Percentiles rank a stretch among this genome's conserved stretches.
phyloP scores from a whole-genome alignment of 2,329 filamentous ascomycete species.

The Cercospora sojina region DNA sequence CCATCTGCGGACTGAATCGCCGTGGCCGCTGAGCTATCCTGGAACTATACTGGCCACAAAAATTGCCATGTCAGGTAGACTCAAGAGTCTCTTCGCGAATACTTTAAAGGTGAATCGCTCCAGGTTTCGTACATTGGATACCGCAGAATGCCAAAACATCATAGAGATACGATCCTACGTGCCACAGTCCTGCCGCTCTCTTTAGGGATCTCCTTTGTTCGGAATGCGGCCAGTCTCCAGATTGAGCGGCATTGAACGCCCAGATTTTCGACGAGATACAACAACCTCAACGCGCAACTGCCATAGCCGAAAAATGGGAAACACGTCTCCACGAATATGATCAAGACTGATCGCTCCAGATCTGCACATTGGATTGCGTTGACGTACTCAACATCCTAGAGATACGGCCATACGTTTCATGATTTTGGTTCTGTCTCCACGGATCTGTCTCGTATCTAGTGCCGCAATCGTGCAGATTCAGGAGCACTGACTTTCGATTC shows the following conservation, averaged over 20 bases:
- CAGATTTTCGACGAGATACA: neutral
- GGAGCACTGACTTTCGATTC: neutral
- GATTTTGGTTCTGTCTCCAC: neutral
- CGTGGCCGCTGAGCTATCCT: neutral
- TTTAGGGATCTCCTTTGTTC: neutral
- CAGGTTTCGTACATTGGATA: neutral
- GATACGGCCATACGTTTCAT: neutral
- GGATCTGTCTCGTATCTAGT: neutral
- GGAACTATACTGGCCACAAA: neutral
- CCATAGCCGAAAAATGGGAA: neutral
- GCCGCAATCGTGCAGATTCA: neutral
- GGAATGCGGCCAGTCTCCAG: neutral
- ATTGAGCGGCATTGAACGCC: neutral
- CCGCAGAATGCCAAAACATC: neutral
- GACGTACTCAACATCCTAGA: neutral
- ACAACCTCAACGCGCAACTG: neutral
- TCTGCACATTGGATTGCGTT: neutral
- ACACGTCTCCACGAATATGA: neutral
- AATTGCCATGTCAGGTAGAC: neutral
- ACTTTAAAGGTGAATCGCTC: neutral
- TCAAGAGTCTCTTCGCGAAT: neutral
- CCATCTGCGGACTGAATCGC: neutral
- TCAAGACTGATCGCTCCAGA: neutral
- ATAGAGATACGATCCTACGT: neutral
- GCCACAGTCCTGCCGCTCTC: neutral